A percentile compares a stretch with the other conserved stretches of the same genome.
Evolutionary conservation across 768 basidiomycete genomes (phyloP).

Genomic region (Psilocybe cubensis): DNA sequence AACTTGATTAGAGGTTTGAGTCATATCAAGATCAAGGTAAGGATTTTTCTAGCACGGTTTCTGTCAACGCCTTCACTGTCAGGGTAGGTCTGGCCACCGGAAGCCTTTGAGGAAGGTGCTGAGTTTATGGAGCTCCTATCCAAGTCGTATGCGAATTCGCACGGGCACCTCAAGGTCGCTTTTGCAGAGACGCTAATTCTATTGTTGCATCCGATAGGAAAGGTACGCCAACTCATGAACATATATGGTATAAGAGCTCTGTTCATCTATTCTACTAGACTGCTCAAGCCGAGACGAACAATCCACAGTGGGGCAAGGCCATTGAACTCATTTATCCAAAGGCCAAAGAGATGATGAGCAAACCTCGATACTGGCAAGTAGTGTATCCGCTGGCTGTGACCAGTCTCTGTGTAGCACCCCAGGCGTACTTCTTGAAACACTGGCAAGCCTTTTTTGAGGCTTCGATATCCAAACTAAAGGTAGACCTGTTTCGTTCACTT

Average conservation of each 20-base stretch:
- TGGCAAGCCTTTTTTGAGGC: conserved; percentile 79
- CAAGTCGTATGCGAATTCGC: conserved; percentile 81
- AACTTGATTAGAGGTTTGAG: conserved; percentile 81
- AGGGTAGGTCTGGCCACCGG: conserved; percentile 86
- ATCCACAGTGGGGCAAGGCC: conserved; percentile 93
- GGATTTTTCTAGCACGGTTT: conserved; percentile 1
- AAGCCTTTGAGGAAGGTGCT: conserved; percentile 90
- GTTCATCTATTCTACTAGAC: conserved; percentile 50
- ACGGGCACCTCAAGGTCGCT: conserved; percentile 82
- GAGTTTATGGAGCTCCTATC: conserved; percentile 89
- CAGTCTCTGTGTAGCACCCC: conserved; percentile 85
- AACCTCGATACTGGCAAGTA: conserved; percentile 87
- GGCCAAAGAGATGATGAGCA: conserved; percentile 82
- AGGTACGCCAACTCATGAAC: conserved; percentile 47
- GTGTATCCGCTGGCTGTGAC: conserved; percentile 87
- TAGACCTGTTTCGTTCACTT: conserved; percentile 27
- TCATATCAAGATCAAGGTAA: conserved; percentile 82
- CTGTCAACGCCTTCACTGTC: neutral
- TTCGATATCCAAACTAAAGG: conserved; percentile 81
- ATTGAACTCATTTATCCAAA: conserved; percentile 84
- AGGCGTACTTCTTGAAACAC: conserved; percentile 81
- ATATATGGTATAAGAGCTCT: neutral
- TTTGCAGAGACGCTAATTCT: conserved; percentile 84
- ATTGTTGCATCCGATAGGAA: conserved; percentile 85
- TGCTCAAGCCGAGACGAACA: conserved; percentile 94